phyloP scores from a whole-genome alignment of 345 rosid genomes.

The Microthlaspi erraticum region DNA sequence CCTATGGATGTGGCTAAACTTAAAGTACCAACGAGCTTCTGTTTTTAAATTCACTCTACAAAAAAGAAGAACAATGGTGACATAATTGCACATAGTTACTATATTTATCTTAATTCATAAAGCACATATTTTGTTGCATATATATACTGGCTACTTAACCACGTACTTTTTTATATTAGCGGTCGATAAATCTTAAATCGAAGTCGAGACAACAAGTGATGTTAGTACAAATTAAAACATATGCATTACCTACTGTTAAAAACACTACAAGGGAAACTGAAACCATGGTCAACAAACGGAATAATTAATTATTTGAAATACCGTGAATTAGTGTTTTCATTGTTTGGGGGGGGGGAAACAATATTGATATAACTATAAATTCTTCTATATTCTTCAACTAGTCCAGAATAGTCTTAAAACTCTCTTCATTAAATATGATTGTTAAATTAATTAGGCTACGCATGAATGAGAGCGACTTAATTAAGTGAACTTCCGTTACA shows the following conservation, averaged over 20 bases:
- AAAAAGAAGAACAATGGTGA: conserved; percentile 18
- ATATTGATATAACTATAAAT: neutral
- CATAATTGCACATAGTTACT: neutral
- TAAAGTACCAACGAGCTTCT: conserved; percentile 8
- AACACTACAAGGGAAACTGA: no score
- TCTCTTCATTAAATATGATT: neutral
- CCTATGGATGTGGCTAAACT: conserved; percentile 25
- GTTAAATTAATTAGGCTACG: neutral
- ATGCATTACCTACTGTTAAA: no score
- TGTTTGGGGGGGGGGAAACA: neutral
- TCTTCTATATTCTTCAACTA: neutral
- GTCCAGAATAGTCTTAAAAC: neutral
- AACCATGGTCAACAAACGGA: neutral
- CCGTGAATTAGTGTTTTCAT: conserved; percentile 1
- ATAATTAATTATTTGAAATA: neutral
- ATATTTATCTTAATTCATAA: neutral
- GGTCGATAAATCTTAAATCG: no score
- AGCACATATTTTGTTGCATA: neutral
- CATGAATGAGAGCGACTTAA: neutral
- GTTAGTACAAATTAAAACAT: no score
- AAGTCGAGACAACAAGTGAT: no score
- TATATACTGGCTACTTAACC: neutral
- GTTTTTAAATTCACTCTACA: conserved; percentile 11
- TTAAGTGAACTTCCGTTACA: conserved; percentile 15
- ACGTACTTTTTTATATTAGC: no score